phyloP scores from a whole-genome alignment of 1,139 yeast species.

The Suhomyces bolitotheri region DNA sequence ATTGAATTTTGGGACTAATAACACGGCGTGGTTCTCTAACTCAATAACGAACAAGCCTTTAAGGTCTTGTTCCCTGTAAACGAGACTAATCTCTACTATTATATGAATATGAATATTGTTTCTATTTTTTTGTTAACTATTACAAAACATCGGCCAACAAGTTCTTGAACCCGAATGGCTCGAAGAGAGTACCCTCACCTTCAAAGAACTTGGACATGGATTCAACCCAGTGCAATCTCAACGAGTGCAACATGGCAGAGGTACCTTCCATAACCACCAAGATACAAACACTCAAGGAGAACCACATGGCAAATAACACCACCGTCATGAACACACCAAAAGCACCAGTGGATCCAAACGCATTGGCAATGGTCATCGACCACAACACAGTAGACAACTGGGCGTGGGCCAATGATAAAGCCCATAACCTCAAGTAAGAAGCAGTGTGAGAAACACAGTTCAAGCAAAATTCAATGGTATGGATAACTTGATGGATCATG shows the following conservation, averaged over 20 bases:
- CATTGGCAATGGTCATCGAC: slow-evolving; percentile 72
- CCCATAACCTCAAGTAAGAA: slow-evolving; percentile 77
- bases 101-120: not conserved
- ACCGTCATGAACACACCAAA: slow-evolving; percentile 55
- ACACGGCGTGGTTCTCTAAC: no score
- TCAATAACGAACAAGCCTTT: no score
- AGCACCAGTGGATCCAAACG: slow-evolving; percentile 51
- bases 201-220: slow-evolving; percentile 83
- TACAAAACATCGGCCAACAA: slow-evolving; percentile 35
- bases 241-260: slow-evolving; percentile 81
- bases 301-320: slow-evolving; percentile 76
- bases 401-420: slow-evolving; percentile 75
- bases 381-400: slow-evolving; percentile 74
- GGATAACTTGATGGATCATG: slow-evolving; percentile 78
- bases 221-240: slow-evolving; percentile 86
- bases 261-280: slow-evolving; percentile 85
- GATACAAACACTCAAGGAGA: slow-evolving; percentile 67
- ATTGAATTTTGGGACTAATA: no score
- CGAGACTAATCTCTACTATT: no score
- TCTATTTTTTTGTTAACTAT: no score
- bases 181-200: slow-evolving; percentile 75
- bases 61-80: no score
- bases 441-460: slow-evolving; percentile 82
- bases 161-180: slow-evolving; percentile 61
- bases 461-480: slow-evolving; percentile 76